A percentile compares a stretch with the other conserved stretches of the same genome.
phyloP scores from a whole-genome alignment of 2,329 filamentous ascomycete species.

The Pestalotiopsis sp. region DNA sequence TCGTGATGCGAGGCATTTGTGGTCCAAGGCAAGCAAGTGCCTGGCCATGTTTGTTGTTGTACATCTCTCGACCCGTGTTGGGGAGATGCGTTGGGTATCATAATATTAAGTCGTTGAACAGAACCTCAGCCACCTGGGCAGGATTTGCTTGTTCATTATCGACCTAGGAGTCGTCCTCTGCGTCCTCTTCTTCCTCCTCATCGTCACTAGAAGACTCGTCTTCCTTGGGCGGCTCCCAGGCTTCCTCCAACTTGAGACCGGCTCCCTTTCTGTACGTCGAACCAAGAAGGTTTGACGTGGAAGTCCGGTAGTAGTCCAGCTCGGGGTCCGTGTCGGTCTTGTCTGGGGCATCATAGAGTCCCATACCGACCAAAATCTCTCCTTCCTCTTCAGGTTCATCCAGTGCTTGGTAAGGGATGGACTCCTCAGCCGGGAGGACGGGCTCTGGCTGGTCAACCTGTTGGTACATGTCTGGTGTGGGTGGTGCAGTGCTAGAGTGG shows the following conservation, averaged over 20 bases:
- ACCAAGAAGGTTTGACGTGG: constrained; percentile 57
- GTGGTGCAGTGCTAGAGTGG: constrained; percentile 52
- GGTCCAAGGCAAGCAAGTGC: neutral
- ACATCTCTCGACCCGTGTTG: constrained; percentile 6
- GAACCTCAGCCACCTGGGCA: constrained; percentile 14
- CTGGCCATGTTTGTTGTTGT: neutral
- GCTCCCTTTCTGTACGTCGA: constrained; percentile 62
- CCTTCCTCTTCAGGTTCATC: constrained; percentile 59
- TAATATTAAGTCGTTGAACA: neutral
- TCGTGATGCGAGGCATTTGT: neutral
- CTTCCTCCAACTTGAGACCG: constrained; percentile 80
- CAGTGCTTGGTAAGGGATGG: constrained; percentile 50
- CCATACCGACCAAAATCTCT: constrained; percentile 80
- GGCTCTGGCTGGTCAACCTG: constrained; percentile 52
- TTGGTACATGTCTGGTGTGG: constrained; percentile 62
- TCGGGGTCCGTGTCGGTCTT: constrained; percentile 52
- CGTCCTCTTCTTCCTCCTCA: constrained; percentile 56
- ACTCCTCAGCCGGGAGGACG: constrained; percentile 49
- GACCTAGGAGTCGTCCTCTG: constrained; percentile 44
- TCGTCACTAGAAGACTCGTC: constrained; percentile 60
- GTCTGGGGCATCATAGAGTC: constrained; percentile 76
- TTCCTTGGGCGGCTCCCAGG: constrained; percentile 69
- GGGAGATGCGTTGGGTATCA: constrained; percentile 17
- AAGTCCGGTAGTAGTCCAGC: constrained; percentile 57
- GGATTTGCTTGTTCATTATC: constrained; percentile 18